A percentile compares a stretch with the other conserved stretches of the same genome.
phyloP scores from a whole-genome alignment of 441 rosid species.

The Corymbia citriodora region DNA sequence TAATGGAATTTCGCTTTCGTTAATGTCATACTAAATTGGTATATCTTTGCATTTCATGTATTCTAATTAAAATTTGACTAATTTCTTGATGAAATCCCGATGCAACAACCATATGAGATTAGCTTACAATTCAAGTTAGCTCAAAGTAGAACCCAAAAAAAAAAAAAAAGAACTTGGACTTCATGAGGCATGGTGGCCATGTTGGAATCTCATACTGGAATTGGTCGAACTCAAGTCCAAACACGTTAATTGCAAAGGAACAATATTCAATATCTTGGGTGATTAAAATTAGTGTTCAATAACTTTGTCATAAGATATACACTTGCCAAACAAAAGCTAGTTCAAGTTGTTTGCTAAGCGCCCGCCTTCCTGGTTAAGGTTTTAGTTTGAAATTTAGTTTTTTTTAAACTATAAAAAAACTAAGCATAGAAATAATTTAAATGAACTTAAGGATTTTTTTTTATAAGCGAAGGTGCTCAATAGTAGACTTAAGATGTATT shows the following conservation, averaged over 20 bases:
- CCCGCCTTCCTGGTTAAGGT: background rate
- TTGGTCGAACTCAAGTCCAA: too few species aligned
- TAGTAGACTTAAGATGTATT: background rate
- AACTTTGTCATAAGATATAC: accelerated
- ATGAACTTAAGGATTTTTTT: background rate
- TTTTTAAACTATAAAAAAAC: background rate
- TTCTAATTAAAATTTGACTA: background rate
- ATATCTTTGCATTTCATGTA: background rate
- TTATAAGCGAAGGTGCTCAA: background rate
- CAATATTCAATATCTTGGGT: background rate
- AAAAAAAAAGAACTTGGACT: accelerated
- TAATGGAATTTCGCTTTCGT: background rate
- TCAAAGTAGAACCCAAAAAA: accelerated
- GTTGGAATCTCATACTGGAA: background rate
- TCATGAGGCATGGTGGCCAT: background rate
- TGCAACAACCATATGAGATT: accelerated
- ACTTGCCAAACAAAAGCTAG: background rate
- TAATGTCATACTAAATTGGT: background rate
- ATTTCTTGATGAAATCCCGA: accelerated
- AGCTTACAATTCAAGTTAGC: background rate
- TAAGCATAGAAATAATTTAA: background rate
- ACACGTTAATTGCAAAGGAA: background rate
- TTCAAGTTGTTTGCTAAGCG: background rate
- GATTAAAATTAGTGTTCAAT: background rate
- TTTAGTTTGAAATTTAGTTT: background rate